Base-by-base conservation (phyloP, 2,329 filamentous ascomycete species). In the Fusarium burgessii region DNA sequence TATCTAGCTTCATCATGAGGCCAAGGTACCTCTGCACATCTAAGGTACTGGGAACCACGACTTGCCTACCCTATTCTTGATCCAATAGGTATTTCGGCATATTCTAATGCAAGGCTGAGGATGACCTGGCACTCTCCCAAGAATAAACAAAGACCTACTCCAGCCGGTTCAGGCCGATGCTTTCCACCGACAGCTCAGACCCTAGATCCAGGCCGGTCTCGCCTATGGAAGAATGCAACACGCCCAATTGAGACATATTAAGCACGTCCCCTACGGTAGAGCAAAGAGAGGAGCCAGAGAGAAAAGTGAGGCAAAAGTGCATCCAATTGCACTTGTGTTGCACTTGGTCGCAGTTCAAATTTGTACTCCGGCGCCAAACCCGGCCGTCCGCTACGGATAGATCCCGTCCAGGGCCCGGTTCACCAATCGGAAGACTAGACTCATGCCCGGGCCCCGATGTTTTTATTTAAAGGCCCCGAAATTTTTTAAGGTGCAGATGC, bases 331-430 rank as follows among this genome's bases (percentile, higher is more conserved):
- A 25, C 32, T 35, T 46, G 41, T 29, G 40, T 47, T 41, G 27
- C 33, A 23, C 35, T 25, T 58, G 46, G 54, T 47, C 45, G 62
- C 50, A 33, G 42, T 46, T 32, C 45, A 57, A 40, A 38, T 41
- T 42, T 46, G 32, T 32, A 32, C 29, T 57, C 63, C 58, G 68
- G 67, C 62, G 62, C 62, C 62, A 45, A 63, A 51, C 27, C 68
- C 67, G 68, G 56, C 59, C 59, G 66, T 35, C 66, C 65, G 65
- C 52, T 60, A 58, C 68, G 68, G 69, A 62, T 72, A 70, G 69
- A 72, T 71, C 69, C 68, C 69, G 61, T 35, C 59, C 36, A 14
- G 38, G 8, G 36, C 35, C 40, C 50, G 33, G 23, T 25, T 27
- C 11, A 43, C 68, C 69, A 72, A 71, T 69, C 69, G 68, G 69